Percentiles rank a stretch among this genome's conserved stretches.
phyloP scores from a whole-genome alignment of 106 monocot genomes.

The Acorus calamus region DNA sequence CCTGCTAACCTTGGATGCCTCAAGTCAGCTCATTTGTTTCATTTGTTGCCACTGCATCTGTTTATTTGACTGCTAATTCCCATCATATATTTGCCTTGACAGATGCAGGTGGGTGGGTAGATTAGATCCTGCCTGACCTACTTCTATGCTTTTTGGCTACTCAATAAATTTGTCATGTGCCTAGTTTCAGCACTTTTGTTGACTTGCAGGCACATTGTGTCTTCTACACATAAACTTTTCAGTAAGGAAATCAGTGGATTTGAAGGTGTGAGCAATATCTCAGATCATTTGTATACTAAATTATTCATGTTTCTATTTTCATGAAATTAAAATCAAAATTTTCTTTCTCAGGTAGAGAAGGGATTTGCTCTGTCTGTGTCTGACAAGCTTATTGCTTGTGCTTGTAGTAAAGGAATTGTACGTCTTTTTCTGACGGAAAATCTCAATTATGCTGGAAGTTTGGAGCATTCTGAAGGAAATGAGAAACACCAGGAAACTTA shows the following conservation, averaged over 20 bases:
- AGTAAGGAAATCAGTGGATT: conserved; percentile 3
- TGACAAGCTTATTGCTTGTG: conserved; percentile 6
- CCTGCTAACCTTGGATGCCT: conserved; percentile 4
- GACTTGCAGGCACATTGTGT: conserved; percentile 2
- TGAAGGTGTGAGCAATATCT: background rate
- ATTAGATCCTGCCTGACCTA: background rate
- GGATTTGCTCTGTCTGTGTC: conserved; percentile 4
- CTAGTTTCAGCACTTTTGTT: background rate
- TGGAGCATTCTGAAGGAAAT: background rate
- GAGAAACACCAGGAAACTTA: background rate
- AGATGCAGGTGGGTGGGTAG: background rate
- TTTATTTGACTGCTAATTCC: background rate
- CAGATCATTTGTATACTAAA: background rate
- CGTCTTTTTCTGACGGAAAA: conserved; percentile 1
- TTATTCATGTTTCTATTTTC: background rate
- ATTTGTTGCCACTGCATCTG: background rate
- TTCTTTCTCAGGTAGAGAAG: conserved; percentile 2
- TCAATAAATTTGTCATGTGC: background rate
- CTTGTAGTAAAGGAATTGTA: conserved; percentile 4
- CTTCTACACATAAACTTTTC: background rate
- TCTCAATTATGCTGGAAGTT: conserved; percentile 1
- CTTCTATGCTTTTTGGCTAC: background rate
- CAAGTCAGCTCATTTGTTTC: conserved; percentile 6
- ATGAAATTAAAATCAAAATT: too few relatives aligned
- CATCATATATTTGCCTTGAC: conserved; percentile 6